Evolutionary conservation across 805 yeast species (phyloP).

Genomic region (Ogataea populi-albae): DNA sequence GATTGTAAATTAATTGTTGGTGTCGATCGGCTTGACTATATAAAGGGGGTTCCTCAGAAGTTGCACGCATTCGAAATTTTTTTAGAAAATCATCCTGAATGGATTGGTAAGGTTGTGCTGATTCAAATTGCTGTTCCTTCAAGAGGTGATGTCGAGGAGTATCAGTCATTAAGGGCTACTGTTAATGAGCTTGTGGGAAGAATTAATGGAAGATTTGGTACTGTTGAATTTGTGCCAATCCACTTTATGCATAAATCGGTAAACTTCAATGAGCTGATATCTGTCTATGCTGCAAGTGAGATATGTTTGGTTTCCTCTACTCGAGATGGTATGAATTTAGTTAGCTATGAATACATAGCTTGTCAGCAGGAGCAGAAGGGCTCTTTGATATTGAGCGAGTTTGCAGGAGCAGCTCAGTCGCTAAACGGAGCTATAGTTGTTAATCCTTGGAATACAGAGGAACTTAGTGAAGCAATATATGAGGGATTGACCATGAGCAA

Average conservation of each 20-base stretch:
- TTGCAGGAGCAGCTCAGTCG: slow-evolving; percentile 99
- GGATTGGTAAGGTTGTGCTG: slow-evolving; percentile 95
- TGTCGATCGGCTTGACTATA: slow-evolving; percentile 93
- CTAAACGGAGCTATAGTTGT: slow-evolving; percentile 90
- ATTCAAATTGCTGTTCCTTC: slow-evolving; percentile 98
- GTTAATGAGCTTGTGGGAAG: slow-evolving; percentile 96
- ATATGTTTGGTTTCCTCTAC: slow-evolving; percentile 92
- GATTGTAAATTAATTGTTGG: slow-evolving; percentile 90
- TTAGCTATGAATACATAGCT: slow-evolving; percentile 93
- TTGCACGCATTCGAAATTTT: slow-evolving; percentile 95
- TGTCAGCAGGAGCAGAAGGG: slow-evolving; percentile 86
- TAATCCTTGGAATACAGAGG: slow-evolving; percentile 99
- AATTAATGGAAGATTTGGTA: slow-evolving; percentile 93
- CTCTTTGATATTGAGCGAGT: slow-evolving; percentile 82
- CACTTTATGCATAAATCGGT: slow-evolving; percentile 93
- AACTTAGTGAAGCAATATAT: slow-evolving; percentile 76
- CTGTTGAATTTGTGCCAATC: slow-evolving; percentile 95
- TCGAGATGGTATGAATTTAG: slow-evolving; percentile 98
- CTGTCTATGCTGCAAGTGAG: slow-evolving; percentile 81
- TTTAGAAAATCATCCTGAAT: slow-evolving; percentile 89
- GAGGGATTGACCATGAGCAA: slow-evolving; percentile 83
- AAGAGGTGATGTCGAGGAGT: slow-evolving; percentile 97
- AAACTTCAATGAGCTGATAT: slow-evolving; percentile 86
- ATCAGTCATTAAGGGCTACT: slow-evolving; percentile 86
- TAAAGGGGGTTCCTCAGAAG: slow-evolving; percentile 97